These are phyloP conservation scores for Coemansia linderi DNA, from an alignment of 371 early-diverging fungal species.

Conservation along the genomic window DNA sequence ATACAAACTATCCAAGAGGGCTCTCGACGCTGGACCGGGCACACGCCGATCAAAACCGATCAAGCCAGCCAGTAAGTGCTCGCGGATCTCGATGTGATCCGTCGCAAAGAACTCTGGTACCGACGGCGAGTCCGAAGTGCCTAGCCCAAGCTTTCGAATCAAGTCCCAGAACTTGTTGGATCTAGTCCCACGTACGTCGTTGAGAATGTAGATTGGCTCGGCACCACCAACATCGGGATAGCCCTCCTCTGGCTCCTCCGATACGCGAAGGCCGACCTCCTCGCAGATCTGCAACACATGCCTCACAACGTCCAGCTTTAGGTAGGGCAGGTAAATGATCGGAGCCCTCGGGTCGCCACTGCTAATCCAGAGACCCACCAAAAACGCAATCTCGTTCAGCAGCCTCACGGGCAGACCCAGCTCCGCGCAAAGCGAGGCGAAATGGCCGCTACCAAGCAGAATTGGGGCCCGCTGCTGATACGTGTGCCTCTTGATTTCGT, in stretches of 20 bases:
- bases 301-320: background rate
- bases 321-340: background rate
- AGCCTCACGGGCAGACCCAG: background rate
- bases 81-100: slow-evolving; percentile 18
- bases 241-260: background rate
- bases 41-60: slow-evolving; percentile 7
- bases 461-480: slow-evolving; percentile 25
- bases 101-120: slow-evolving; percentile 20
- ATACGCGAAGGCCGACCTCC: background rate
- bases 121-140: background rate
- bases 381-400: background rate
- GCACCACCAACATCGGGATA: background rate
- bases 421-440: slow-evolving; percentile 3
- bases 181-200: background rate
- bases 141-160: background rate
- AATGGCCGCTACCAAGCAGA: background rate
- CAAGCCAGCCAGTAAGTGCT: slow-evolving; percentile 26
- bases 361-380: slow-evolving; percentile 16
- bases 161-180: background rate
- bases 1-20: background rate
- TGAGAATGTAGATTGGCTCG: background rate
- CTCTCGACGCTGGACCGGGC: background rate
- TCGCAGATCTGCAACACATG: background rate
- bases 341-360: background rate
- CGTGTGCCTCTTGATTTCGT: slow-evolving; percentile 5